These are phyloP conservation scores for Acacia crassicarpa DNA, from an alignment of 306 rosid species.

Conservation along the genomic window DNA sequence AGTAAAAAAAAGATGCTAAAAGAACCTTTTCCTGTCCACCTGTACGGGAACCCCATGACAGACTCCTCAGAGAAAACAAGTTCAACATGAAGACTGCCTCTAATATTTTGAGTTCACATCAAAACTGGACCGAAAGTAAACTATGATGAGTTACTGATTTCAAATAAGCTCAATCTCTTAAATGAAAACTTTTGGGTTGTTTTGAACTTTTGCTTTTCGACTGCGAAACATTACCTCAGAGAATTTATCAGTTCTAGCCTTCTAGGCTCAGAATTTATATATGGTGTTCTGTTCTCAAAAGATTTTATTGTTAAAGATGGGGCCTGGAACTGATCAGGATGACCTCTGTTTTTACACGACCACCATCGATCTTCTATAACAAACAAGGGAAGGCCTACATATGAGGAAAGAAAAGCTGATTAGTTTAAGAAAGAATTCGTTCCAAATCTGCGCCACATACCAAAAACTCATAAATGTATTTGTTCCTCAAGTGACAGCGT, in stretches of 20 bases:
- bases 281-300: constrained; percentile 36
- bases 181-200: background rate
- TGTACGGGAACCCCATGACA: constrained; percentile 57
- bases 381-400: constrained; percentile 8
- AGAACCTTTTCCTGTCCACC: constrained; percentile 72
- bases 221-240: constrained; percentile 39
- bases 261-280: constrained; percentile 33
- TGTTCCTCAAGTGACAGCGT: background rate
- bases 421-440: background rate
- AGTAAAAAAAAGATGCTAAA: background rate
- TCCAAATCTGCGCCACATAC: constrained; percentile 3
- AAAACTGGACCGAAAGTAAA: constrained; percentile 45
- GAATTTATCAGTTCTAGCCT: constrained; percentile 27
- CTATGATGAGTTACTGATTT: constrained; percentile 35
- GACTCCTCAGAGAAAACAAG: constrained; percentile 54
- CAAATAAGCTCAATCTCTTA: constrained; percentile 23
- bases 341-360: constrained; percentile 58
- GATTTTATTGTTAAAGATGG: constrained; percentile 42
- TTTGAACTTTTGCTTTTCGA: constrained; percentile 19
- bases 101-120: constrained; percentile 49
- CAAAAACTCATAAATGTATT: background rate
- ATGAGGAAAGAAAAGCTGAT: constrained; percentile 25
- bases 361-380: constrained; percentile 43
- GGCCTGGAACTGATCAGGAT: constrained; percentile 52
- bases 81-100: constrained; percentile 68